Percentiles rank a stretch among this genome's conserved stretches.
These are phyloP conservation scores for Malus asiatica DNA, from an alignment of 306 rosid genomes.

Conservation along the genomic window DNA sequence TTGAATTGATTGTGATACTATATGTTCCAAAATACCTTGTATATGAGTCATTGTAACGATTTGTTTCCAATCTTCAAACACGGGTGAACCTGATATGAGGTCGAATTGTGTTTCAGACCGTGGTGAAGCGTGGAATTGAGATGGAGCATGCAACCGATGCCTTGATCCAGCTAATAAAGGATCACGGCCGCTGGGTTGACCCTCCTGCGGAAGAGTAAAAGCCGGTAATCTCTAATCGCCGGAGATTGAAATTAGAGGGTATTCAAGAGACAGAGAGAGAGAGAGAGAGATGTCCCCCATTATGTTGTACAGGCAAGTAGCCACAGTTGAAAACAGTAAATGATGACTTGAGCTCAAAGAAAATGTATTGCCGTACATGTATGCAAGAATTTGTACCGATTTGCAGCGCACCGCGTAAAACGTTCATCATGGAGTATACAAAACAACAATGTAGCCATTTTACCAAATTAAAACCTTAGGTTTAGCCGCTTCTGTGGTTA, in stretches of 20 bases:
- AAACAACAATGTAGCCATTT: constrained; percentile 6
- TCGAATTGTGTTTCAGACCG: constrained; percentile 50
- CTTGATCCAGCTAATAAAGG: constrained; percentile 83
- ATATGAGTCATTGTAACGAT: neutral
- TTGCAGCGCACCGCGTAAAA: neutral
- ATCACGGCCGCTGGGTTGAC: constrained; percentile 89
- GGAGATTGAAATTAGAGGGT: neutral
- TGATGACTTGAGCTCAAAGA: neutral
- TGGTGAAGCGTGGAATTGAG: constrained; percentile 84
- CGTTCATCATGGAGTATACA: neutral
- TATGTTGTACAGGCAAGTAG: neutral
- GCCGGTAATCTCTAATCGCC: too few relatives aligned
- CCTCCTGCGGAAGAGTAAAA: constrained; percentile 66
- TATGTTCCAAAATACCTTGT: neutral
- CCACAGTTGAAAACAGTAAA: neutral
- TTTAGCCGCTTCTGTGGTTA: neutral
- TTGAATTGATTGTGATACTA: neutral
- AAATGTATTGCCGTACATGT: neutral
- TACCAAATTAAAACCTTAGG: neutral
- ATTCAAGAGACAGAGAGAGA: neutral
- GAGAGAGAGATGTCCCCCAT: neutral
- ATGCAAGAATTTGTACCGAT: neutral
- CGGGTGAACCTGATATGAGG: constrained; percentile 4
- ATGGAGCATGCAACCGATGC: constrained; percentile 95
- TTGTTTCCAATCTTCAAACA: neutral